Percentiles rank a stretch among this genome's conserved stretches.
Evolutionary conservation across 108 stramenopile genomes (phyloP).

Genomic region (Mediolabrus comicus): DNA sequence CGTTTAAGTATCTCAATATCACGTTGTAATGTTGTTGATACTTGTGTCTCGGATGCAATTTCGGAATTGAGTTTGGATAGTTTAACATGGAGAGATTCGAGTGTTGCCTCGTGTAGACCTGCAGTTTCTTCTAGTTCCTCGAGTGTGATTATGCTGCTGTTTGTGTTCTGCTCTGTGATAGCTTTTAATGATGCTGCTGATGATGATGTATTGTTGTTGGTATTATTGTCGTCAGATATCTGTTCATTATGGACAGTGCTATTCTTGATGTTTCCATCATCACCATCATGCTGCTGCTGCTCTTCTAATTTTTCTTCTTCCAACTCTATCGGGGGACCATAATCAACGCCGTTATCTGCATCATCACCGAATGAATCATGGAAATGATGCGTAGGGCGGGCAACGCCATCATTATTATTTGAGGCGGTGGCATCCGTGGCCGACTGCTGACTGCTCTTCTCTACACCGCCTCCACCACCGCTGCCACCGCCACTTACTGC

Average conservation of each 20-base stretch:
- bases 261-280: background rate
- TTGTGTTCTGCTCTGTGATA: background rate
- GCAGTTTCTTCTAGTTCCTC: slow-evolving; percentile 44
- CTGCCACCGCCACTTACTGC: no score
- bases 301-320: slow-evolving; percentile 13
- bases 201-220: background rate
- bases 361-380: slow-evolving; percentile 31
- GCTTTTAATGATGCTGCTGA: background rate
- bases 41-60: slow-evolving; percentile 13
- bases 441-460: no score
- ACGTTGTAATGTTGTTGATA: background rate
- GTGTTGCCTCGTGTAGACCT: slow-evolving; percentile 29
- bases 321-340: slow-evolving; percentile 20
- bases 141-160: background rate
- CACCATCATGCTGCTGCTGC: slow-evolving; percentile 5
- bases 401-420: background rate
- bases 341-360: slow-evolving; percentile 25
- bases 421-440: no score
- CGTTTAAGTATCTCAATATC: slow-evolving; percentile 15
- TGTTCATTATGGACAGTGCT: background rate
- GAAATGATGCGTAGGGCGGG: slow-evolving; percentile 5
- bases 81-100: slow-evolving; percentile 30
- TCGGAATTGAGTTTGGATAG: slow-evolving; percentile 7
- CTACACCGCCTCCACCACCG: no score
- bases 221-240: background rate